Percentiles rank a stretch among this genome's conserved stretches.
phyloP scores from a whole-genome alignment of 768 basidiomycete genomes.

The Termitomyces heimii region DNA sequence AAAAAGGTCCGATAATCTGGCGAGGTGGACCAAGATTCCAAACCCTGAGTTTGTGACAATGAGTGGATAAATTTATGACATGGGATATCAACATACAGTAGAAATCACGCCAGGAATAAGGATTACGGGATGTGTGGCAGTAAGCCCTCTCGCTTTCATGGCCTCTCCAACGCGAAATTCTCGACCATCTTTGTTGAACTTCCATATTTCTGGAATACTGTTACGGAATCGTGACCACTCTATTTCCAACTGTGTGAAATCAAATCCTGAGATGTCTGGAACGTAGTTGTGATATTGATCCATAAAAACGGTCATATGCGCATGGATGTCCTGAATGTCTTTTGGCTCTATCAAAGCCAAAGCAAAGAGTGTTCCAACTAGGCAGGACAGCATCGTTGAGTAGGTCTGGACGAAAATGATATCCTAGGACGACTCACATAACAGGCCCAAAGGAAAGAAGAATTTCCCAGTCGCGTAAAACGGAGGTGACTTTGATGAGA shows the following conservation, averaged over 20 bases:
- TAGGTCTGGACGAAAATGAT: background rate
- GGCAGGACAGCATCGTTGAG: background rate
- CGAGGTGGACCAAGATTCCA: conserved; percentile 92
- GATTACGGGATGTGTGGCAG: conserved; percentile 72
- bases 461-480: conserved; percentile 41
- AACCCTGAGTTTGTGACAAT: conserved; percentile 37
- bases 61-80: background rate
- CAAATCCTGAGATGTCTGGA: conserved; percentile 56
- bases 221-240: conserved; percentile 67
- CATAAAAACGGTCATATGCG: conserved; percentile 58
- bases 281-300: conserved; percentile 67
- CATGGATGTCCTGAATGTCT: conserved; percentile 64
- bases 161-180: conserved; percentile 75
- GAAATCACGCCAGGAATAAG: conserved; percentile 90
- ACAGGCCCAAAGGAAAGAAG: conserved; percentile 68
- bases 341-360: conserved; percentile 61
- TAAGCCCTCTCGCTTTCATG: conserved; percentile 57
- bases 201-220: conserved; percentile 78
- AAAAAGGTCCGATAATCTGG: conserved; percentile 86
- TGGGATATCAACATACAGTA: conserved; percentile 44
- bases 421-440: conserved; percentile 29
- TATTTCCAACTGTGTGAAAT: conserved; percentile 60
- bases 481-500: conserved; percentile 16
- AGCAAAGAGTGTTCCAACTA: conserved; percentile 64
- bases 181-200: conserved; percentile 72